Percentiles rank a stretch among this genome's conserved stretches.
These are phyloP conservation scores for Stenocarpella maydis DNA, from an alignment of 2,329 filamentous ascomycete species.

Conservation along the genomic window DNA sequence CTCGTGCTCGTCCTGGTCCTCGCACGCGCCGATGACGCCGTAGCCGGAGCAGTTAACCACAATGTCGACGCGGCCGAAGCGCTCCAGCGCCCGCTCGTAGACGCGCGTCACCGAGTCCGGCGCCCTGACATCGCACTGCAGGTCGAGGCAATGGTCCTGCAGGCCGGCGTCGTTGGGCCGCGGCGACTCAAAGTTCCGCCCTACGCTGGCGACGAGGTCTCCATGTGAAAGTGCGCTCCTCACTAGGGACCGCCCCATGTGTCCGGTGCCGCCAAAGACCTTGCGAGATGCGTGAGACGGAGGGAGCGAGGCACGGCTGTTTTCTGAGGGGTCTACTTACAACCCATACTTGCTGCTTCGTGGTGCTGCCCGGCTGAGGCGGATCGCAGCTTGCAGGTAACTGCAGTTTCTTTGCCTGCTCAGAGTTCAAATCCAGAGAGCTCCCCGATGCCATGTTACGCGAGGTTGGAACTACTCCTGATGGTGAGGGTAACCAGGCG, in stretches of 20 bases:
- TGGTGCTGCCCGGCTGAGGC: conserved; percentile 73
- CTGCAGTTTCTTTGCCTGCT: conserved; percentile 55
- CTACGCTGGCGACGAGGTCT: conserved; percentile 87
- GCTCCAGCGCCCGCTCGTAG: conserved; percentile 73
- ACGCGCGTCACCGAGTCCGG: conserved; percentile 78
- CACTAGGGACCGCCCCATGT: conserved; percentile 91
- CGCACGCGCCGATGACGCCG: conserved; percentile 92
- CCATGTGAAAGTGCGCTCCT: conserved; percentile 81
- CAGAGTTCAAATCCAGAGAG: conserved; percentile 37
- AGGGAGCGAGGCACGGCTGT: conserved; percentile 17
- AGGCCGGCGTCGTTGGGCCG: conserved; percentile 76
- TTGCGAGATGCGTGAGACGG: conserved; percentile 45
- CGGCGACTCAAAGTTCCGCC: conserved; percentile 80
- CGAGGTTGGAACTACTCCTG: conserved; percentile 4
- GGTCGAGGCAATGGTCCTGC: conserved; percentile 76
- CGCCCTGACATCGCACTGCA: conserved; percentile 90
- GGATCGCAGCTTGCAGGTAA: conserved; percentile 89
- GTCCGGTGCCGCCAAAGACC: conserved; percentile 96
- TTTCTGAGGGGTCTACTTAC: conserved; percentile 57
- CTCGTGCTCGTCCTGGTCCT: conserved; percentile 96
- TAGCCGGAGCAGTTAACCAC: conserved; percentile 95
- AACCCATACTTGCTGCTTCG: conserved; percentile 86
- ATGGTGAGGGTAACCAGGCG: background rate
- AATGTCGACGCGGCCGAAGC: conserved; percentile 85
- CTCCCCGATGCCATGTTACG: conserved; percentile 40